Percentiles rank a stretch among this genome's conserved stretches.
phyloP scores from a whole-genome alignment of 441 rosid genomes.

The Hura crepitans region DNA sequence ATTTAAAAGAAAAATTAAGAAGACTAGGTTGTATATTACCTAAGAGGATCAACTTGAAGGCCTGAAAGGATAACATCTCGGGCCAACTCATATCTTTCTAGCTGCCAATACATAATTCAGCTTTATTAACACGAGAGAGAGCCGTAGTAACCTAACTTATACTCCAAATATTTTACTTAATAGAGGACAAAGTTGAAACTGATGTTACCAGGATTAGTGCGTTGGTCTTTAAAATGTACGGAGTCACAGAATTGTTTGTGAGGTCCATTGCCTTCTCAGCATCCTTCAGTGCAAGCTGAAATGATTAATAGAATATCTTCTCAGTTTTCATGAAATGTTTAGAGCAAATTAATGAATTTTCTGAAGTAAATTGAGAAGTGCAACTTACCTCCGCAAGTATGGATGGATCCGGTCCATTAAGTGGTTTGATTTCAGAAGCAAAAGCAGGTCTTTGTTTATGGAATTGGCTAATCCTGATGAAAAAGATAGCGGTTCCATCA shows the following conservation, averaged over 20 bases:
- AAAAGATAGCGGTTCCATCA: constrained; percentile 19
- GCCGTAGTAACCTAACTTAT: neutral
- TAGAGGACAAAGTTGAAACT: constrained; percentile 1
- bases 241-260: constrained; percentile 45
- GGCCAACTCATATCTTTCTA: constrained; percentile 84
- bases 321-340: constrained; percentile 12
- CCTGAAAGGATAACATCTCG: constrained; percentile 72
- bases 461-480: constrained; percentile 66
- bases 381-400: constrained; percentile 82
- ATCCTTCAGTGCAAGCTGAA: constrained; percentile 93
- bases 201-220: constrained; percentile 70
- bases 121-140: neutral
- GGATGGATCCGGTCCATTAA: constrained; percentile 84
- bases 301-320: constrained; percentile 20
- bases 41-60: constrained; percentile 82
- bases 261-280: constrained; percentile 71
- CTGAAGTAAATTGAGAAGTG: constrained; percentile 9
- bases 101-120: constrained; percentile 36
- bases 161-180: too few species aligned
- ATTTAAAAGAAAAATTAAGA: constrained; percentile 6
- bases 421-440: constrained; percentile 63
- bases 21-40: constrained; percentile 44
- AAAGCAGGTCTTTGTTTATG: constrained; percentile 68
- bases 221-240: constrained; percentile 60
- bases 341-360: neutral